Conservation (phyloP, 2,329 filamentous ascomycete genomes). For the Fusarium odoratissimum region DNA sequence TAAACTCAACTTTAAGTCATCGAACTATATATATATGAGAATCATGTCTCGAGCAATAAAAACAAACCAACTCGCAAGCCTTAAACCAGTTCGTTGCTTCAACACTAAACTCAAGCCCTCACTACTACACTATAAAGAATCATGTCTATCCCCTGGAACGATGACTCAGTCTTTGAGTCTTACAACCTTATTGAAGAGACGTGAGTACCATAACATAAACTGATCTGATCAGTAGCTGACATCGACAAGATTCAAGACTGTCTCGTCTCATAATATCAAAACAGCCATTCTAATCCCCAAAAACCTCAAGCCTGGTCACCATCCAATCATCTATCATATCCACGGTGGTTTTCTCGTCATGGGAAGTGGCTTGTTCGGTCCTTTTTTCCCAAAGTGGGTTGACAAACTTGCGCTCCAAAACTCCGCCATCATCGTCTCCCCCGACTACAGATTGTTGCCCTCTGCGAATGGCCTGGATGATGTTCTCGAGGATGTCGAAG, state of each 20-base stretch:
- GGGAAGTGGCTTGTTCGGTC: constrained; percentile 33
- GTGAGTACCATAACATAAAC: neutral
- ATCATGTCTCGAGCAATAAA: neutral
- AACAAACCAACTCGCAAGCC: neutral
- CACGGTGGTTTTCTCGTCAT: constrained; percentile 45
- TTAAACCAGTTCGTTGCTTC: neutral
- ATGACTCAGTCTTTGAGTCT: constrained; percentile 35
- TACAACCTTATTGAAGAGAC: constrained; percentile 33
- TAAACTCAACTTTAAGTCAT: fast-evolving
- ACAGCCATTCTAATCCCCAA: constrained; percentile 44
- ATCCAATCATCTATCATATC: constrained; percentile 40
- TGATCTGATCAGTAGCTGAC: neutral
- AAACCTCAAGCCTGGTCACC: constrained; percentile 29
- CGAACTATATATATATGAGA: neutral
- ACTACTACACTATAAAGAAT: neutral
- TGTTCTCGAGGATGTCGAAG: constrained; percentile 43
- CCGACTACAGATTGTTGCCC: constrained; percentile 43
- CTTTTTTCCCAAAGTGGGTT: constrained; percentile 43
- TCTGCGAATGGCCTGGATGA: constrained; percentile 42
- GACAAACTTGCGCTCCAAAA: constrained; percentile 40
- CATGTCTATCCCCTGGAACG: constrained; percentile 34
- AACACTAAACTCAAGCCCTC: neutral
- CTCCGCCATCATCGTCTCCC: constrained; percentile 42
- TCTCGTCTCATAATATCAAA: constrained; percentile 34
- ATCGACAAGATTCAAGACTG: constrained; percentile 30